Percentiles rank a stretch among this genome's conserved stretches.
Conservation (phyloP, 179 eudicot species). For the Nepenthes alata region DNA sequence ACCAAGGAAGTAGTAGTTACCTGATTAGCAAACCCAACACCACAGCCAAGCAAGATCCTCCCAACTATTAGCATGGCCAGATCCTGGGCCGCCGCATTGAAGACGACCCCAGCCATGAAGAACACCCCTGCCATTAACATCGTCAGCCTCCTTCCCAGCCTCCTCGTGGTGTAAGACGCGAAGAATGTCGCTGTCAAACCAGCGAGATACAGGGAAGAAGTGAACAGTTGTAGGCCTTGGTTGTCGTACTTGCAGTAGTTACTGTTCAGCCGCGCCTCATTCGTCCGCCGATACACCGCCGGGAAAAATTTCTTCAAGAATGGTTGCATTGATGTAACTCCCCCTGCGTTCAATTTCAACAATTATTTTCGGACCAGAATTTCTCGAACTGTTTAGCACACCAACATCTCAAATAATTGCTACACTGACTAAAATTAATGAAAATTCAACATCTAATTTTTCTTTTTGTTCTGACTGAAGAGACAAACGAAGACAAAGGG, state of each 20-base stretch:
- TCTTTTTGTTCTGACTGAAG: too few species aligned
- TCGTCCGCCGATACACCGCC: slow-evolving; percentile 34
- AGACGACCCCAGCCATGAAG: slow-evolving; percentile 51
- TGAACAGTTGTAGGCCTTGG: slow-evolving; percentile 69
- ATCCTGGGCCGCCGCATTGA: slow-evolving; percentile 65
- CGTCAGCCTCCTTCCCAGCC: slow-evolving; percentile 51
- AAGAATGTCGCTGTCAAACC: slow-evolving; percentile 70
- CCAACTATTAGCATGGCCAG: slow-evolving; percentile 86
- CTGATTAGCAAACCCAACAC: slow-evolving; percentile 84
- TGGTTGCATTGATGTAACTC: slow-evolving; percentile 66
- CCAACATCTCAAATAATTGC: too few species aligned
- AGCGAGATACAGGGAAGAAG: slow-evolving; percentile 76
- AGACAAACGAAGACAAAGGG: too few species aligned
- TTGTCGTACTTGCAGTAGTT: slow-evolving; percentile 84
- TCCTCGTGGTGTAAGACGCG: slow-evolving; percentile 69
- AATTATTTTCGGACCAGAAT: too few species aligned
- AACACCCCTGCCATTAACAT: slow-evolving; percentile 85
- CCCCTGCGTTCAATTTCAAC: slow-evolving; percentile 30
- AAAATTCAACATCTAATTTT: too few species aligned
- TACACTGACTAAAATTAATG: too few species aligned
- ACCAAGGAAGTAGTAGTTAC: slow-evolving; percentile 10
- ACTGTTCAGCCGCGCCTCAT: slow-evolving; percentile 12
- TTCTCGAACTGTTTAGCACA: too few species aligned
- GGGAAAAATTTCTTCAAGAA: slow-evolving; percentile 78
- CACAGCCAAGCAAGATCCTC: slow-evolving; percentile 80